Conservation (phyloP, 2,329 filamentous ascomycete genomes). For the Arthroderma sp. region DNA sequence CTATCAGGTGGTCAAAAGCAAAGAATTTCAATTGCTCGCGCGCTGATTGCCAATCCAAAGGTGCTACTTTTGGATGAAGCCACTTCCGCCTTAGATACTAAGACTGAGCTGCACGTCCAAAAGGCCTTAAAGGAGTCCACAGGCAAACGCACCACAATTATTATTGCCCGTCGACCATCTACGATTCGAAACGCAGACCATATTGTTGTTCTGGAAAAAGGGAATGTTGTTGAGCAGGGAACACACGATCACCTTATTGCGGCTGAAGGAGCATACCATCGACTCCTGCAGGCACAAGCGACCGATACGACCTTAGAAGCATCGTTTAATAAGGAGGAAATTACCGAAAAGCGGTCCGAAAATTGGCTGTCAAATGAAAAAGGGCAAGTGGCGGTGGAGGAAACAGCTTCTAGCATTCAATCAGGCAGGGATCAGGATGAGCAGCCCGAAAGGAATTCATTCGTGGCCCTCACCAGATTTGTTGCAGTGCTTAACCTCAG, state of each 20-base stretch:
- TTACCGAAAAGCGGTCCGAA: no score
- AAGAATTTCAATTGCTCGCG: slow-evolving; percentile 80
- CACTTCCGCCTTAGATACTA: slow-evolving; percentile 69
- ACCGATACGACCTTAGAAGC: no score
- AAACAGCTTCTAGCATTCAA: no score
- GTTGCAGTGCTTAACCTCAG: slow-evolving; percentile 64
- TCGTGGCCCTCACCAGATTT: slow-evolving; percentile 52
- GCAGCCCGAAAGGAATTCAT: neutral
- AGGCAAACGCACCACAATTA: slow-evolving; percentile 29
- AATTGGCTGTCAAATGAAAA: no score
- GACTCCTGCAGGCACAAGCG: slow-evolving; percentile 9
- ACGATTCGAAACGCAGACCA: slow-evolving; percentile 27
- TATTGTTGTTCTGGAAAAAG: slow-evolving; percentile 26
- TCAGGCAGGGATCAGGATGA: no score
- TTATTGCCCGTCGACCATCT: slow-evolving; percentile 30
- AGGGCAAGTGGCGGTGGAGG: no score
- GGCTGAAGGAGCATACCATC: slow-evolving; percentile 21
- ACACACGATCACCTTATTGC: slow-evolving; percentile 22
- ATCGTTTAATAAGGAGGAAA: no score
- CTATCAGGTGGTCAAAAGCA: slow-evolving; percentile 96
- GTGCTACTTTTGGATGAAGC: slow-evolving; percentile 75
- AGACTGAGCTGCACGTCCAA: slow-evolving; percentile 72
- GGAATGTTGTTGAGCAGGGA: slow-evolving; percentile 26
- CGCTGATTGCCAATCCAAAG: slow-evolving; percentile 66
- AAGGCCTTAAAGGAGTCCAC: slow-evolving; percentile 63